Base-by-base conservation (phyloP, 2,329 filamentous ascomycete species). In the Colletotrichum caudatum region DNA sequence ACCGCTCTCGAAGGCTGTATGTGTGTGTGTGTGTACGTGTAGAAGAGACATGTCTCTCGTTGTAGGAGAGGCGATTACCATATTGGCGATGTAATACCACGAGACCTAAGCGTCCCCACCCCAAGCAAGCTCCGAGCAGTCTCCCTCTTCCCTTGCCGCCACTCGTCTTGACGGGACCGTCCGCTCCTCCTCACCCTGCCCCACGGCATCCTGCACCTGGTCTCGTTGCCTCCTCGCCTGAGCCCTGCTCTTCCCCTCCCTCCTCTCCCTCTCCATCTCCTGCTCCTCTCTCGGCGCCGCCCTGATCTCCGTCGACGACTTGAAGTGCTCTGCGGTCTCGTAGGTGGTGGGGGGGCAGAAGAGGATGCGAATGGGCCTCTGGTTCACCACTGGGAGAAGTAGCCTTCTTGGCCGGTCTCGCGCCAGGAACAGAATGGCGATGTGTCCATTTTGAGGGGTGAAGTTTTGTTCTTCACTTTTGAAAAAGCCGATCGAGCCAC, bases 371-470 rank as follows among this genome's bases (percentile, higher is more conserved):
- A 71, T 2, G 69, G 64, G 53, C 63, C 18, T 1, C 81, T 84
- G 62, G 80, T 76, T 76, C 88, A 90, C 89, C 89, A 92, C 79
- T 92, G 90, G 0, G 86, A 89, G n/a, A 92, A 82, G 79, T 85
- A 90, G 51, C 88, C 89, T 3, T 80, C 77, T 1, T 80, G 74
- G 68, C 88, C 83, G 18, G 81, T 82, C 57, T 85, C 84, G 35
- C 81, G 79, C 84, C 83, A 88, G 76, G 87, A 87, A 78, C 82
- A 87, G n/a, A 85, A 63, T 46, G 74, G 71, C 18, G 53, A 33
- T 26, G 44, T 64, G 2, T 51, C 41, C 64, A 67, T 58, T 18
- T 9, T 41, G 18, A 6, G 39, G 39, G 16, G 20, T 35, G 20
- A 1, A 29, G 0, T 29, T 1, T 14, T 2, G 9, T 51, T 18